A percentile compares a stretch with the other conserved stretches of the same genome.
Evolutionary conservation across 1,284 basidiomycete species (phyloP).

Genomic region (Psilocybe mexicana): DNA sequence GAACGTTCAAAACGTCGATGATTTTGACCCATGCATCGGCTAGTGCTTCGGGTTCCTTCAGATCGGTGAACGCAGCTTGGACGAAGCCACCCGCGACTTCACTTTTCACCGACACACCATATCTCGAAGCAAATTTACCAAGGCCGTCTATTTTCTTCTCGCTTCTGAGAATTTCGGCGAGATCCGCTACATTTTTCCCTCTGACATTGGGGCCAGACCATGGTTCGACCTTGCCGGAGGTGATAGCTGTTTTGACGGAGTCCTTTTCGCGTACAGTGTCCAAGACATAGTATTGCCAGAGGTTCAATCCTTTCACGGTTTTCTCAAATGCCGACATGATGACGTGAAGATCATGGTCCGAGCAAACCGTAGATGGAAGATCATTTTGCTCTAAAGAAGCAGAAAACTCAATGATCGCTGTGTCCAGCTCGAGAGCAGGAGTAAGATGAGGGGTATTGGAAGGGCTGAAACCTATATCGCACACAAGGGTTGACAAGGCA

Average conservation of each 20-base stretch:
- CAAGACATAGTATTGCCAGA: constrained; percentile 94
- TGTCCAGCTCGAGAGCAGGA: constrained; percentile 87
- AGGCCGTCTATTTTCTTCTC: constrained; percentile 59
- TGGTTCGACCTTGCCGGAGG: constrained; percentile 40
- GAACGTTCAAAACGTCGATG: constrained; percentile 85
- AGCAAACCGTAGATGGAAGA: constrained; percentile 71
- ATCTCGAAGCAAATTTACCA: constrained; percentile 64
- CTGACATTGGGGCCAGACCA: constrained; percentile 61
- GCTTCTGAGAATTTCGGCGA: constrained; percentile 63
- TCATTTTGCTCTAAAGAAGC: constrained; percentile 59
- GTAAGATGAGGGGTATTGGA: constrained; percentile 87
- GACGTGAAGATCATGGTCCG: constrained; percentile 65
- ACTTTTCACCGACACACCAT: constrained; percentile 64
- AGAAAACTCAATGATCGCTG: constrained; percentile 82
- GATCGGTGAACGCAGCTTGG: constrained; percentile 64
- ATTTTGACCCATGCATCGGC: constrained; percentile 74
- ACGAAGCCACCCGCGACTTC: constrained; percentile 67
- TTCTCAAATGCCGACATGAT: constrained; percentile 66
- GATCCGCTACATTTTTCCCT: constrained; percentile 63
- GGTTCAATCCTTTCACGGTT: constrained; percentile 62
- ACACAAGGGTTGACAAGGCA: neutral
- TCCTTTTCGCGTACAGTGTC: constrained; percentile 65
- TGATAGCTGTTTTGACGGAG: constrained; percentile 52
- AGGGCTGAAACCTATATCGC: constrained; percentile 75
- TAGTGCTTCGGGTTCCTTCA: constrained; percentile 53